These are phyloP conservation scores for Lizonia empirigonia DNA, from an alignment of 2,329 filamentous ascomycete species.

Conservation along the genomic window DNA sequence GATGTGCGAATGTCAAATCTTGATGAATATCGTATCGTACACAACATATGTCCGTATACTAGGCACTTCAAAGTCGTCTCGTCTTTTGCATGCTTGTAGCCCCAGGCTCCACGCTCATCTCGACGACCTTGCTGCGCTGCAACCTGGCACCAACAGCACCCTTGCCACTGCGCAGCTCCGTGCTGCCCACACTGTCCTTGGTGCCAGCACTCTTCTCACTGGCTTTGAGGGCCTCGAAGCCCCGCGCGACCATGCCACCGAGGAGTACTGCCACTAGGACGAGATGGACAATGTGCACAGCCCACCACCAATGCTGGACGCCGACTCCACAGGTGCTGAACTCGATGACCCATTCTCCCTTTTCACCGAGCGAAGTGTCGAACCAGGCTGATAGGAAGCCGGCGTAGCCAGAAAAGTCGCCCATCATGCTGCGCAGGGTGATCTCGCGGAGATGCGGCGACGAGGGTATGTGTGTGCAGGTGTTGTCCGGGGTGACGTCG, in stretches of 20 bases:
- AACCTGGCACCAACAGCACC: not conserved
- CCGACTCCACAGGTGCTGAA: conserved; percentile 80
- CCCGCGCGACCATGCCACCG: not conserved
- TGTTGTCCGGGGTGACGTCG: conserved; percentile 44
- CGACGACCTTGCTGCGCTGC: not conserved
- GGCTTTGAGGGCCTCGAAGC: not conserved
- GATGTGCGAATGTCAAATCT: too few relatives aligned
- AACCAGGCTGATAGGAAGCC: conserved; percentile 91
- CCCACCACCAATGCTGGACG: conserved; percentile 93
- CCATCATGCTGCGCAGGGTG: conserved; percentile 98
- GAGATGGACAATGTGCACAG: conserved; percentile 67
- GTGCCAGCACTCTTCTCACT: not conserved
- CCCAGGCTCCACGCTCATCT: not conserved
- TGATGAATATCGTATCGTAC: too few relatives aligned
- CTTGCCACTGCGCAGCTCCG: not conserved
- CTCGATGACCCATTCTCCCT: conserved; percentile 83
- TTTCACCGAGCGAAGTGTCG: conserved; percentile 69
- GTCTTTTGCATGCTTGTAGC: not conserved
- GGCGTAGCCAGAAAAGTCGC: conserved; percentile 89
- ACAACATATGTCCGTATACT: too few relatives aligned
- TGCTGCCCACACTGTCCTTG: not conserved
- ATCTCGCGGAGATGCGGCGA: conserved; percentile 76
- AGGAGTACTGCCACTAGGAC: not conserved
- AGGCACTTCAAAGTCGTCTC: too few relatives aligned
- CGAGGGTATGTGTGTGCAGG: conserved; percentile 23